These are phyloP conservation scores for Ajuga chamaepitys DNA, from an alignment of 257 asterid genomes.

Conservation along the genomic window DNA sequence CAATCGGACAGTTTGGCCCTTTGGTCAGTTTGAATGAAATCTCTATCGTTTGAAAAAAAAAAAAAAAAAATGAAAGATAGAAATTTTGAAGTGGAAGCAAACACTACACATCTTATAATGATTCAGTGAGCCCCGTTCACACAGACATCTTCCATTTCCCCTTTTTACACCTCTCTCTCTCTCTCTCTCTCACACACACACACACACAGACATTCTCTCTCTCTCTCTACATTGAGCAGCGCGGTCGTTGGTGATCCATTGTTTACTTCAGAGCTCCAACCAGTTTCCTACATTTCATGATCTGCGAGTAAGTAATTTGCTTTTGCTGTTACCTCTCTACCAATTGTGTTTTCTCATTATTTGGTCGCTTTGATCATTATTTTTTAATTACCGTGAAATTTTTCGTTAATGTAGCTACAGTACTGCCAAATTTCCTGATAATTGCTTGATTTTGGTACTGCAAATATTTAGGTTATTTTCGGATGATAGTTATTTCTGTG, in stretches of 20 bases:
- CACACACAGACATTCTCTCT: conserved; percentile 1
- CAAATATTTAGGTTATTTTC: background rate
- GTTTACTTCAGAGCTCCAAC: conserved; percentile 2
- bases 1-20: too few species aligned
- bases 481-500: conserved; percentile 1
- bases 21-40: too few species aligned
- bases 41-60: too few species aligned
- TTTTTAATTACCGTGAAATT: background rate
- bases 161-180: background rate
- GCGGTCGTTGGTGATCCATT: conserved; percentile 23
- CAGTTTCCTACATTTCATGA: conserved; percentile 24
- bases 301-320: conserved; percentile 27
- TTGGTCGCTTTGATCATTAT: conserved; percentile 2
- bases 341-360: background rate
- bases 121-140: conserved; percentile 9
- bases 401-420: background rate
- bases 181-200: background rate
- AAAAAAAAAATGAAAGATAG: too few species aligned
- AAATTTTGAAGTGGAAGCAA: conserved; percentile 19
- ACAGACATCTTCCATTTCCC: conserved; percentile 13
- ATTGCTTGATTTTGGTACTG: conserved; percentile 1
- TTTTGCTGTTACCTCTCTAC: conserved; percentile 17
- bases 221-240: conserved; percentile 25
- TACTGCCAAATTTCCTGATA: background rate
- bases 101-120: conserved; percentile 9